These are phyloP conservation scores for Eimeria acervulina DNA, from an alignment of 169 alveolate species.

Conservation along the genomic window DNA sequence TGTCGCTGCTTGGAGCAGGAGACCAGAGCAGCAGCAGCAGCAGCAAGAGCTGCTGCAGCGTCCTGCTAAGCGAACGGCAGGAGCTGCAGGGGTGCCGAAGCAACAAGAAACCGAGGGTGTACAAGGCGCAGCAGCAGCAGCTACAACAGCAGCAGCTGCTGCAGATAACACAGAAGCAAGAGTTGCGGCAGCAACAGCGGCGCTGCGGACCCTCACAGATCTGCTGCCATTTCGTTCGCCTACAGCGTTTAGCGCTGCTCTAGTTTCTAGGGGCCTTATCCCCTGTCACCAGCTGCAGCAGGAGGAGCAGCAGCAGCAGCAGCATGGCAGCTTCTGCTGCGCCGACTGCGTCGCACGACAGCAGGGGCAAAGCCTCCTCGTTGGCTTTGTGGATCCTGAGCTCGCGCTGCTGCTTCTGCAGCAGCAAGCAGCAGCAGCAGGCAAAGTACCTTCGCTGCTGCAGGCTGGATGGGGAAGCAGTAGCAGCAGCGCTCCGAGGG, in stretches of 20 bases:
- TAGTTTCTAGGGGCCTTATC: conserved; percentile 3
- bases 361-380: conserved; percentile 35
- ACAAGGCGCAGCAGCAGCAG: not conserved
- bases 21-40: no score
- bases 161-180: not conserved
- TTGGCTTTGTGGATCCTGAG: not conserved
- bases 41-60: no score
- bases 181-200: conserved; percentile 22
- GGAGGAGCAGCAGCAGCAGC: not conserved
- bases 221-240: conserved; percentile 50
- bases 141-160: not conserved
- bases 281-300: not conserved
- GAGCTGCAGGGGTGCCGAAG: not conserved
- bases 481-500: not conserved
- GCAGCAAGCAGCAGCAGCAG: conserved; percentile 2
- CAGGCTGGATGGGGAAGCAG: conserved; percentile 24
- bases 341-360: conserved; percentile 28
- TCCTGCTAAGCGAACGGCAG: not conserved
- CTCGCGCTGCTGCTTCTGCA: conserved; percentile 53
- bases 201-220: conserved; percentile 5
- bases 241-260: conserved; percentile 23
- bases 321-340: conserved; percentile 5
- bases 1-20: no score
- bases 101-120: not conserved
- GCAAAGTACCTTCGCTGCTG: conserved; percentile 10